A percentile compares a stretch with the other conserved stretches of the same genome.
Conservation (phyloP, 2,329 filamentous ascomycete species). For the Pseudocercospora musae region DNA sequence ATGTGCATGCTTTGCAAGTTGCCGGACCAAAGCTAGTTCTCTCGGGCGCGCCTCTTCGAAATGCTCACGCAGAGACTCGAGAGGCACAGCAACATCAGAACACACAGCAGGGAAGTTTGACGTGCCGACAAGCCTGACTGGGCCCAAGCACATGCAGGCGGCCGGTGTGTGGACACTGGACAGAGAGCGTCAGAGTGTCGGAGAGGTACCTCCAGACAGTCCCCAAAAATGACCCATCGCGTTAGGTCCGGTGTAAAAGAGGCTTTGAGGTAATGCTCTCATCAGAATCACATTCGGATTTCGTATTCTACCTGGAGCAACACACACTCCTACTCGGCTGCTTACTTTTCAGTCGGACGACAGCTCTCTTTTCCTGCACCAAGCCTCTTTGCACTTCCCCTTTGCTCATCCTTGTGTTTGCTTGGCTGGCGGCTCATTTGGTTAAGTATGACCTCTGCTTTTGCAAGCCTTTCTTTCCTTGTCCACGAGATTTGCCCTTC, state of each 20-base stretch:
- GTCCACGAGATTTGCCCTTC: not conserved
- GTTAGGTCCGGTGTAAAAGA: not conserved
- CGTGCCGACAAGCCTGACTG: not conserved
- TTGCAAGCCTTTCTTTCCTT: not conserved
- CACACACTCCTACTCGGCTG: not conserved
- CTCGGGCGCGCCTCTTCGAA: slow-evolving; percentile 5
- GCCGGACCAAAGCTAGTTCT: not conserved
- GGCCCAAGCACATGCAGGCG: slow-evolving; percentile 3
- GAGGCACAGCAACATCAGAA: not conserved
- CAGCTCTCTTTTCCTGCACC: not conserved
- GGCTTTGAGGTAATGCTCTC: slow-evolving; percentile 10
- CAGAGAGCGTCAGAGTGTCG: too few relatives aligned
- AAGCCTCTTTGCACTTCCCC: not conserved
- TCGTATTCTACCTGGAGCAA: not conserved
- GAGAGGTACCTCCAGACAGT: not conserved
- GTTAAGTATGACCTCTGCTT: slow-evolving; percentile 1
- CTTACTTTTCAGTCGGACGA: not conserved
- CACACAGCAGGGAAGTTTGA: not conserved
- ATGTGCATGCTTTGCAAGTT: too few relatives aligned
- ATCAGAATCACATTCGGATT: not conserved
- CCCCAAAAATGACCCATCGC: not conserved
- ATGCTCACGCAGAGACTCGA: not conserved
- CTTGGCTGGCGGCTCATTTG: not conserved
- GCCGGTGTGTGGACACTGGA: not conserved
- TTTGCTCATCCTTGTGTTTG: not conserved